These are phyloP conservation scores for Fusarium sp. DNA, from an alignment of 2,329 filamentous ascomycete genomes.

Conservation along the genomic window DNA sequence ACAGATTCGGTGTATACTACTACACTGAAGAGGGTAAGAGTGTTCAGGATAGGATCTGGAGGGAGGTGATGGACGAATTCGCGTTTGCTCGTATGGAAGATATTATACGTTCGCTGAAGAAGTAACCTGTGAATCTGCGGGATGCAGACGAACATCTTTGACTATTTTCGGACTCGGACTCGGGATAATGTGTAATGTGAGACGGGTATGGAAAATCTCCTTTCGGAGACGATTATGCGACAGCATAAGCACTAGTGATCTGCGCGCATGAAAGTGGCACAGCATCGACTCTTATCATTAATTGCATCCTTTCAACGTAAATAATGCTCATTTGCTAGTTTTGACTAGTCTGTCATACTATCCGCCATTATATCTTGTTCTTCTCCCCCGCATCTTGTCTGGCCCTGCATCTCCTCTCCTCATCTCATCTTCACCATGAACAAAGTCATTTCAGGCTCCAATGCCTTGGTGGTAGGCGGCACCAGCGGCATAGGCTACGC, in stretches of 20 bases:
- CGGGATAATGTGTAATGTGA: neutral
- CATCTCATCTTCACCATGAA: neutral
- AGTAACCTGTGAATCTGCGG: accelerated
- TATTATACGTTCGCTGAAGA: neutral
- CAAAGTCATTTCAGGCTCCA: neutral
- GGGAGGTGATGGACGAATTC: constrained; percentile 7
- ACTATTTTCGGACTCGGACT: neutral
- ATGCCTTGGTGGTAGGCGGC: constrained; percentile 47
- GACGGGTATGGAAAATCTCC: neutral
- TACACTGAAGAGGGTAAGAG: neutral
- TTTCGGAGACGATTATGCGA: neutral
- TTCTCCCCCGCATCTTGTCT: neutral
- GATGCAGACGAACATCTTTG: neutral
- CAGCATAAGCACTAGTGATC: neutral
- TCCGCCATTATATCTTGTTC: neutral
- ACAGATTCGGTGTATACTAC: neutral
- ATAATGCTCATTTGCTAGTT: neutral
- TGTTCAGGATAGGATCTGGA: neutral
- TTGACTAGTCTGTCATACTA: neutral
- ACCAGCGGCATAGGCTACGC: constrained; percentile 48
- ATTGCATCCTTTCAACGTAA: accelerated
- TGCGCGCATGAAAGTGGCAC: neutral
- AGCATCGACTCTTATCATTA: neutral
- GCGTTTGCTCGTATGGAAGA: neutral
- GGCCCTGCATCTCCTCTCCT: neutral